Evolutionary conservation across 768 basidiomycete species (phyloP).

Genomic region (Trichaptum fuscoviolaceum): DNA sequence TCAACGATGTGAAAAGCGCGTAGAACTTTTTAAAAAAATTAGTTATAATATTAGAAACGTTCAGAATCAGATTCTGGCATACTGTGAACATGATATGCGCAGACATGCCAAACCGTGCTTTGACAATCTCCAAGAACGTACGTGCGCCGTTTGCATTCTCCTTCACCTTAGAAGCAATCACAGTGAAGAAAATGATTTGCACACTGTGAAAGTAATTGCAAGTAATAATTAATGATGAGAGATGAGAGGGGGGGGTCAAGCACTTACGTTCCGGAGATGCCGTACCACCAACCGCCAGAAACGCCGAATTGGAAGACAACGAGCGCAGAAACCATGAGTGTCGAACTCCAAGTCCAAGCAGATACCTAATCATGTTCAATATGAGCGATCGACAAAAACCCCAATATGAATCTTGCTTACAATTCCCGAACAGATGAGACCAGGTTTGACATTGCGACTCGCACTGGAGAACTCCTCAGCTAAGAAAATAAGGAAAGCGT

Average conservation of each 20-base stretch:
- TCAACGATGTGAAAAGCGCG: neutral
- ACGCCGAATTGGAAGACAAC: constrained; percentile 16
- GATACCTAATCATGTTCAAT: neutral
- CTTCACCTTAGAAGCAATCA: constrained; percentile 30
- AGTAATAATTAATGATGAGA: no score
- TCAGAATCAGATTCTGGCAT: neutral
- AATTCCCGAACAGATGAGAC: neutral
- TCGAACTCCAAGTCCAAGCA: neutral
- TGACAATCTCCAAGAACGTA: constrained; percentile 35
- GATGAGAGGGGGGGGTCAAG: neutral
- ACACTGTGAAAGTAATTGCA: constrained; percentile 4
- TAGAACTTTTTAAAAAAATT: neutral
- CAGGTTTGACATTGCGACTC: neutral
- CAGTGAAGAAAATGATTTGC: constrained; percentile 27
- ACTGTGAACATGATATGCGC: constrained; percentile 42
- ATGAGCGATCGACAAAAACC: neutral
- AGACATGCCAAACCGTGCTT: constrained; percentile 40
- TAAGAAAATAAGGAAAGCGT: neutral
- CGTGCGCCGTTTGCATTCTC: constrained; percentile 27
- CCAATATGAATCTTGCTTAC: neutral
- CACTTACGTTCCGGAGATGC: constrained; percentile 16
- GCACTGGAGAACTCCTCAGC: neutral
- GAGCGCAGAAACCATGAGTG: neutral
- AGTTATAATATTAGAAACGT: constrained; percentile 6
- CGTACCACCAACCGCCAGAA: constrained; percentile 21